Evolutionary conservation across 2,329 filamentous ascomycete species (phyloP).

Genomic region (Diaporthe caulivora): DNA sequence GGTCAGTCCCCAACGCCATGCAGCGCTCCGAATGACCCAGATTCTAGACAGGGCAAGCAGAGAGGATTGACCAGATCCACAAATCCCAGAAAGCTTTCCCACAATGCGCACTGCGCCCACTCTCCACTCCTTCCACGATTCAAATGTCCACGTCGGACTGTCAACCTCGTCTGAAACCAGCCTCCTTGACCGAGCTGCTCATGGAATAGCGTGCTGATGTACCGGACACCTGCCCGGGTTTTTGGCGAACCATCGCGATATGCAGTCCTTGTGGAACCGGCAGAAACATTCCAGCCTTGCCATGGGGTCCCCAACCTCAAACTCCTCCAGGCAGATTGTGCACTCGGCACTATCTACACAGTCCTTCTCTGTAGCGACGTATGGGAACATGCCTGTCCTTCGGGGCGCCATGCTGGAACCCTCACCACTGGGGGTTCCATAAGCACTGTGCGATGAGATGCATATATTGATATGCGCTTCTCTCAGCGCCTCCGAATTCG

Average conservation of each 20-base stretch:
- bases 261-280: conserved; percentile 72
- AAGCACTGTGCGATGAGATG: conserved; percentile 67
- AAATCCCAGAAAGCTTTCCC: background rate
- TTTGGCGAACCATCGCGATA: conserved; percentile 71
- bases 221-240: conserved; percentile 75
- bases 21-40: conserved; percentile 25
- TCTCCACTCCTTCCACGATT: background rate
- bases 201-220: conserved; percentile 73
- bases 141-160: background rate
- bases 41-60: conserved; percentile 10
- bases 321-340: conserved; percentile 77
- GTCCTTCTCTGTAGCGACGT: conserved; percentile 75
- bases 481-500: conserved; percentile 66
- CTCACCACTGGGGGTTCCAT: conserved; percentile 45
- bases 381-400: conserved; percentile 73
- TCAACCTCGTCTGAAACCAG: background rate
- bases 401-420: conserved; percentile 50
- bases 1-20: conserved; percentile 13
- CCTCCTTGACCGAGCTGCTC: conserved; percentile 49
- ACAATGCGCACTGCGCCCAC: background rate
- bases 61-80: background rate
- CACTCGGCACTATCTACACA: conserved; percentile 77
- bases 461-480: conserved; percentile 71
- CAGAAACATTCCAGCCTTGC: conserved; percentile 76
- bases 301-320: conserved; percentile 72